A percentile compares a stretch with the other conserved stretches of the same genome.
phyloP scores from a whole-genome alignment of 2,329 filamentous ascomycete species.

The Cladosporium cucumerinum region DNA sequence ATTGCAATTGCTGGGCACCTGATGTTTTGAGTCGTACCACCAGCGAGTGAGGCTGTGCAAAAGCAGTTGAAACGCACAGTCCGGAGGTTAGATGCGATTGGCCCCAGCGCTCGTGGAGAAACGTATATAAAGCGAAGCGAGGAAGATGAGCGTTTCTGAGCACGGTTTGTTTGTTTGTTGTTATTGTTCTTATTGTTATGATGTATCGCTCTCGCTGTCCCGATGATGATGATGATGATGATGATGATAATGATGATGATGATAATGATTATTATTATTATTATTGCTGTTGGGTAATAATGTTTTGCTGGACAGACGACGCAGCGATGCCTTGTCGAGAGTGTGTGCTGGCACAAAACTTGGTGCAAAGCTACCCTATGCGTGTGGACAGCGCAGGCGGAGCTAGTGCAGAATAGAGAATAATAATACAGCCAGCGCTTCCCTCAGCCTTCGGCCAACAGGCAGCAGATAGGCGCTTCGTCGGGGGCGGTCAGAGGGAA shows the following conservation, averaged over 20 bases:
- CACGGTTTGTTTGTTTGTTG: too few relatives aligned
- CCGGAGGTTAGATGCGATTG: neutral
- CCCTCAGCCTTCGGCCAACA: neutral
- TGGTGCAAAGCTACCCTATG: neutral
- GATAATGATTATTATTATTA: too few relatives aligned
- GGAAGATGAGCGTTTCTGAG: neutral
- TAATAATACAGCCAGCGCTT: neutral
- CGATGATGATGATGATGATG: too few relatives aligned
- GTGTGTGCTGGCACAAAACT: neutral
- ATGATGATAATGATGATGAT: too few relatives aligned
- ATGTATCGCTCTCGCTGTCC: neutral
- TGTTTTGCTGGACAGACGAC: neutral
- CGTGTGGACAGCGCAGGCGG: neutral
- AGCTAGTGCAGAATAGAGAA: neutral
- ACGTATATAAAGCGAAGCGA: constrained; percentile 1
- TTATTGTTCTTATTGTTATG: neutral
- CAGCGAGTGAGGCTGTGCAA: constrained; percentile 5
- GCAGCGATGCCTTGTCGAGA: neutral
- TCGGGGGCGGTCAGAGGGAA: neutral
- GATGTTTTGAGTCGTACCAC: neutral
- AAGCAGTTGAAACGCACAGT: constrained; percentile 7
- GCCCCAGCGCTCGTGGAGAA: neutral
- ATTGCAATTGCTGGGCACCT: neutral
- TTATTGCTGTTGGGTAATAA: neutral
- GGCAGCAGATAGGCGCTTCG: neutral